phyloP scores from a whole-genome alignment of 2,329 filamentous ascomycete genomes.

The Colletotrichum destructivum region DNA sequence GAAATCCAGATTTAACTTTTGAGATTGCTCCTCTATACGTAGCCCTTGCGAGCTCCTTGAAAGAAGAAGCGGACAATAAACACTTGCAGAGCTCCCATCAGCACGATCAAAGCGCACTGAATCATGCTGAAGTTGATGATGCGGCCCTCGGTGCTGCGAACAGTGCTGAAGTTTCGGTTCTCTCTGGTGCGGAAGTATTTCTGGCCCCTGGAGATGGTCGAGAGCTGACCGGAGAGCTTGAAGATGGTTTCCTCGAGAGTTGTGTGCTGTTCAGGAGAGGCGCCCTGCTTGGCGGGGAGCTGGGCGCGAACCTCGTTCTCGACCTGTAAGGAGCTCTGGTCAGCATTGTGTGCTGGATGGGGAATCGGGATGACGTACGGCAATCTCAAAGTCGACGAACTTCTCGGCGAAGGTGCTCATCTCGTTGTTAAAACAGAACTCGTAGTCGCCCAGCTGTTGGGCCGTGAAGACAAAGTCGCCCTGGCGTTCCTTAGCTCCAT shows the following conservation, averaged over 20 bases:
- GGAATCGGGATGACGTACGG: conserved; percentile 69
- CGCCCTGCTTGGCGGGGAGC: conserved; percentile 90
- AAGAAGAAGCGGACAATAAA: conserved; percentile 99
- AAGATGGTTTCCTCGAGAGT: conserved; percentile 94
- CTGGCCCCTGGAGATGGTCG: conserved; percentile 95
- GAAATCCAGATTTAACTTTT: conserved; percentile 36
- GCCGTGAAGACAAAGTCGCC: conserved; percentile 99
- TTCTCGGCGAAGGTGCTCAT: conserved; percentile 99
- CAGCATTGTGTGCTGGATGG: conserved; percentile 35
- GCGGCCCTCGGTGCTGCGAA: conserved; percentile 92
- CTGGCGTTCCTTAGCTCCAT: conserved; percentile 92
- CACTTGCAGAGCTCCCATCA: conserved; percentile 96
- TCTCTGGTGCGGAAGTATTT: conserved; percentile 99
- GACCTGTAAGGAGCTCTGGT: conserved; percentile 69
- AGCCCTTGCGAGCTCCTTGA: conserved; percentile 81
- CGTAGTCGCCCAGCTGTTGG: conserved; percentile 88
- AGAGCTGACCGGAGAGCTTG: conserved; percentile 93
- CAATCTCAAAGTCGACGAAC: conserved; percentile 97
- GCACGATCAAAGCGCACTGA: conserved; percentile 91
- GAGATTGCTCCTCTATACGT: conserved; percentile 66
- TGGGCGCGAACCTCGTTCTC: conserved; percentile 89
- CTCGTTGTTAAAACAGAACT: conserved; percentile 98
- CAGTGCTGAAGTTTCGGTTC: conserved; percentile 99
- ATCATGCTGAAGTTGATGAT: conserved; percentile 99
- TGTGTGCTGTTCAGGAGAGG: conserved; percentile 89